phyloP scores from a whole-genome alignment of 163 green algal genomes.

The Volvox carteri region DNA sequence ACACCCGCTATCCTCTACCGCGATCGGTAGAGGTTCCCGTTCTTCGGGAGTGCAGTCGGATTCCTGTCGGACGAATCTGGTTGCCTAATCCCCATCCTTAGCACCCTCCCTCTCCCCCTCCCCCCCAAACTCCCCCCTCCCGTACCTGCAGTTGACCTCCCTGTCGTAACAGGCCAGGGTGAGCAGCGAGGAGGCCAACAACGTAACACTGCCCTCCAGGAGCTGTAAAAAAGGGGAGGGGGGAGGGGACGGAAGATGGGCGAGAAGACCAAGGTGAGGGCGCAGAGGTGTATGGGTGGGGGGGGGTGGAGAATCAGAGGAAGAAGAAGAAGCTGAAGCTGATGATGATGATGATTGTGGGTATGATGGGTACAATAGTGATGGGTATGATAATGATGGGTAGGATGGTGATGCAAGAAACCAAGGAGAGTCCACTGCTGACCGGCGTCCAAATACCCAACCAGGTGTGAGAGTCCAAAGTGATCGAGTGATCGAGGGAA shows the following conservation, averaged over 20 bases:
- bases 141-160: conserved; percentile 85
- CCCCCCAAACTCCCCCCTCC: not conserved
- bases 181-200: conserved; percentile 87
- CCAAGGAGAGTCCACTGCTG: too few species aligned
- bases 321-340: not conserved
- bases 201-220: conserved; percentile 63
- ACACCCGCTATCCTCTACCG: too few species aligned
- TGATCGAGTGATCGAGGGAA: too few species aligned
- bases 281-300: not conserved
- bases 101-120: too few species aligned
- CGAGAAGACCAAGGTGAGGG: not conserved
- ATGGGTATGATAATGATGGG: not conserved
- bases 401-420: too few species aligned
- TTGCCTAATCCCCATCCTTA: too few species aligned
- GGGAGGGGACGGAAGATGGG: not conserved
- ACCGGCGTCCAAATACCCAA: too few species aligned
- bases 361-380: not conserved
- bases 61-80: too few species aligned
- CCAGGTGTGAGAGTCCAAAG: too few species aligned
- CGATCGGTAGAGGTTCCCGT: too few species aligned
- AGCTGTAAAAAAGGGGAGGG: not conserved
- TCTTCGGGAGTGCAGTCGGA: too few species aligned
- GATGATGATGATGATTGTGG: not conserved
- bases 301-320: not conserved
- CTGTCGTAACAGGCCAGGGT: conserved; percentile 91